phyloP scores from a whole-genome alignment of 495 filamentous ascomycete genomes.

The Amorphotheca resinae region DNA sequence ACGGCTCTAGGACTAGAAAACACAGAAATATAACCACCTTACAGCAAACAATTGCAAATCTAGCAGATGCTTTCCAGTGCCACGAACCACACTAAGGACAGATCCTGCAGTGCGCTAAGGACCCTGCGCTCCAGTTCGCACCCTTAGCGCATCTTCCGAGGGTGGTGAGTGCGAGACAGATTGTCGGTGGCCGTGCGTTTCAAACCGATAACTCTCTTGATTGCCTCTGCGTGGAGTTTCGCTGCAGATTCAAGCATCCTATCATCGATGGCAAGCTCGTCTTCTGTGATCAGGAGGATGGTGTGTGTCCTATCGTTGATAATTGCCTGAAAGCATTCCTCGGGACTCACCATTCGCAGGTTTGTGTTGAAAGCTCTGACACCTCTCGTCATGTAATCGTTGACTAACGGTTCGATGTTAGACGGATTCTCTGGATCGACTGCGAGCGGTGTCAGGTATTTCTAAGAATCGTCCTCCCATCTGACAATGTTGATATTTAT shows the following conservation, averaged over 20 bases:
- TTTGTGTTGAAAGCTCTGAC: conserved; percentile 3
- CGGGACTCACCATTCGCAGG: not conserved
- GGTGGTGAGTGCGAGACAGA: not conserved
- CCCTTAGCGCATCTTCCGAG: not conserved
- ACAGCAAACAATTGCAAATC: no score
- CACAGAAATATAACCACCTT: no score
- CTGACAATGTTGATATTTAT: conserved; percentile 1
- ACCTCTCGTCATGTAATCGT: conserved; percentile 1
- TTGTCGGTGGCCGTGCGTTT: not conserved
- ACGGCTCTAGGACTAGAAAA: no score
- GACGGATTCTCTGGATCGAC: conserved; percentile 1
- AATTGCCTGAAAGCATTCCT: conserved; percentile 2
- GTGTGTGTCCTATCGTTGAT: conserved; percentile 1
- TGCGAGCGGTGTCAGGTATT: not conserved
- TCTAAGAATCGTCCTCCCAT: not conserved
- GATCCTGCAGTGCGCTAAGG: no score
- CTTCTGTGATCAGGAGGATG: not conserved
- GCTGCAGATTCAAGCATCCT: not conserved
- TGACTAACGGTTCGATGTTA: not conserved
- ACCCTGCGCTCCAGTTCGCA: no score
- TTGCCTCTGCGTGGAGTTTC: not conserved
- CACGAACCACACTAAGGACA: no score
- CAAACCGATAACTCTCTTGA: not conserved
- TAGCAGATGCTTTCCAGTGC: no score
- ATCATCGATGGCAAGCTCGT: conserved; percentile 1